A percentile compares a stretch with the other conserved stretches of the same genome.
phyloP scores from a whole-genome alignment of 495 filamentous ascomycete genomes.

The Aspergillus panamensis region DNA sequence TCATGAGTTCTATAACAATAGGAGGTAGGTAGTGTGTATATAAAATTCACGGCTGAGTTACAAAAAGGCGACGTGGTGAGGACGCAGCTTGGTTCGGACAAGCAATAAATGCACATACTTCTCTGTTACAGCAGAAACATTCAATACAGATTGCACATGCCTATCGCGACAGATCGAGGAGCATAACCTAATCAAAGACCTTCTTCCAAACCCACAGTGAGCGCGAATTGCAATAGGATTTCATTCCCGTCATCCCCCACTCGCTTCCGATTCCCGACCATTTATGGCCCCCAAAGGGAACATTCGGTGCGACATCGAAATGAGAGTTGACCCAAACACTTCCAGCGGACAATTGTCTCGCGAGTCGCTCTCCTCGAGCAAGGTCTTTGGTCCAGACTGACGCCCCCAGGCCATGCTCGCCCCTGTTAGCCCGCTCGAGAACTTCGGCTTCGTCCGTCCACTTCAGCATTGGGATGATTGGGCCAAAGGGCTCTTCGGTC shows the following conservation, averaged over 20 bases:
- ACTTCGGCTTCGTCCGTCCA: conserved; percentile 60
- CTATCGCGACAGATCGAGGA: background rate
- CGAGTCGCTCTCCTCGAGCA: conserved; percentile 47
- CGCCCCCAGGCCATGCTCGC: conserved; percentile 54
- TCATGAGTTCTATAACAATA: no score
- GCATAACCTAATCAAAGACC: background rate
- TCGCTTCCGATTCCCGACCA: conserved; percentile 64
- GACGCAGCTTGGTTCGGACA: no score
- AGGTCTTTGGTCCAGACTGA: conserved; percentile 56
- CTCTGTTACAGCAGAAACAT: no score
- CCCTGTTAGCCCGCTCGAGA: conserved; percentile 51
- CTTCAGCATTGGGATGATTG: conserved; percentile 53
- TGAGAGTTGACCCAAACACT: conserved; percentile 56
- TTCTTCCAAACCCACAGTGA: conserved; percentile 22
- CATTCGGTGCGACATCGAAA: conserved; percentile 48
- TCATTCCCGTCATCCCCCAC: conserved; percentile 55
- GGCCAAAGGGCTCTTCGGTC: conserved; percentile 48
- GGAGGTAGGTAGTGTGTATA: no score
- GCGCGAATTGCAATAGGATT: conserved; percentile 59
- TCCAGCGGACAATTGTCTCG: conserved; percentile 49
- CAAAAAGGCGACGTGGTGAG: no score
- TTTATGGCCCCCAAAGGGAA: conserved; percentile 62
- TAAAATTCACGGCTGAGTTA: no score
- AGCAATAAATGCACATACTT: no score
- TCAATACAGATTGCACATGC: no score